Percentiles rank a stretch among this genome's conserved stretches.
Evolutionary conservation across 371 early-diverging fungal genomes (phyloP).

Genomic region (Parasitella parasitica): DNA sequence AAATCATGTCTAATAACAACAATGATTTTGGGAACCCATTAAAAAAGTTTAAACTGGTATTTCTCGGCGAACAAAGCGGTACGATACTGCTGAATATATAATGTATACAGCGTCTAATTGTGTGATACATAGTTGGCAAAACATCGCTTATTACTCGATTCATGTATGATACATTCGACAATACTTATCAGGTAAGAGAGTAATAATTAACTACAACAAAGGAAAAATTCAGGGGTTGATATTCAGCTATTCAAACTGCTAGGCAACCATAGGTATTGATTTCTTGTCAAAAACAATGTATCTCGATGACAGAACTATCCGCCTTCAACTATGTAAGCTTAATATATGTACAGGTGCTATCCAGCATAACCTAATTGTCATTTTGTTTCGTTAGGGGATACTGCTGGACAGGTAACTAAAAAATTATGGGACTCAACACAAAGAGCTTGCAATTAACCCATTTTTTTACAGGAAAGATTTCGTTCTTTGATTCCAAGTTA

Average conservation of each 20-base stretch:
- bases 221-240: background rate
- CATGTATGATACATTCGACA: slow-evolving; percentile 98
- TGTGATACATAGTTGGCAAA: slow-evolving; percentile 92
- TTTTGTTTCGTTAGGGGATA: slow-evolving; percentile 70
- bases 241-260: background rate
- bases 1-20: slow-evolving; percentile 11
- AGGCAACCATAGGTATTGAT: slow-evolving; percentile 99
- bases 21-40: slow-evolving; percentile 63
- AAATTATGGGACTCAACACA: too few species aligned
- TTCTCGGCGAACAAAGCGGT: slow-evolving; percentile 97
- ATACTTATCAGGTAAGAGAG: slow-evolving; percentile 83
- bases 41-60: slow-evolving; percentile 89
- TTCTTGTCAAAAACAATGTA: slow-evolving; percentile 99
- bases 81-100: slow-evolving; percentile 22
- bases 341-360: background rate
- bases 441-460: background rate
- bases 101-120: background rate
- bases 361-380: background rate
- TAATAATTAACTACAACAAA: background rate
- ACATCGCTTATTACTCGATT: slow-evolving; percentile 98
- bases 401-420: slow-evolving; percentile 94
- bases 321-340: slow-evolving; percentile 92
- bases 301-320: slow-evolving; percentile 93
- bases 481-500: slow-evolving; percentile 97
- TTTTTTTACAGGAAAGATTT: slow-evolving; percentile 78